These are phyloP conservation scores for Cercospora zeae-maydis DNA, from an alignment of 2,329 filamentous ascomycete genomes.

Conservation along the genomic window DNA sequence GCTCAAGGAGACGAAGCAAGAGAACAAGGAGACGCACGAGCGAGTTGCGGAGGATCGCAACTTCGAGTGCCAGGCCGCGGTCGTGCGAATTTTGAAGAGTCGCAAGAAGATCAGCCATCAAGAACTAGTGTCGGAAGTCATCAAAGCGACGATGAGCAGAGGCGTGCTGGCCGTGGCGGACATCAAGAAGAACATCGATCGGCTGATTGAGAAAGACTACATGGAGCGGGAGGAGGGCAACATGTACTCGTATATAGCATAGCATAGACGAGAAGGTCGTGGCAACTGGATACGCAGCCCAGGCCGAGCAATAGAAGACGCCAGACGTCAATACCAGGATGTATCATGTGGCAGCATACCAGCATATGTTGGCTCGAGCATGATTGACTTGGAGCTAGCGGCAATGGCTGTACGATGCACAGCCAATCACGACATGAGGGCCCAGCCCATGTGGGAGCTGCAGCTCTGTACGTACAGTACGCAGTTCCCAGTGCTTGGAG, in stretches of 20 bases:
- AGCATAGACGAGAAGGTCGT: neutral
- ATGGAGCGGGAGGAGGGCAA: conserved; percentile 74
- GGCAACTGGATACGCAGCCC: neutral
- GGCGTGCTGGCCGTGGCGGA: conserved; percentile 80
- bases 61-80: conserved; percentile 94
- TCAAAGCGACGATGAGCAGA: conserved; percentile 80
- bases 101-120: conserved; percentile 80
- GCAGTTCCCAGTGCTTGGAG: neutral
- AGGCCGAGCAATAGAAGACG: neutral
- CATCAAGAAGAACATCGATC: conserved; percentile 97
- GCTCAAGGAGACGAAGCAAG: conserved; percentile 89
- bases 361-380: neutral
- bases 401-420: neutral
- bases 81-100: conserved; percentile 96
- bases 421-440: neutral
- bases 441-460: neutral
- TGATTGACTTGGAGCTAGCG: neutral
- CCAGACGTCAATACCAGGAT: neutral
- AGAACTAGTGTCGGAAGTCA: conserved; percentile 88
- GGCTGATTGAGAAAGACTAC: conserved; percentile 92
- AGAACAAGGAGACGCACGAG: conserved; percentile 92
- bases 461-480: neutral
- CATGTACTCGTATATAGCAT: conserved; percentile 45
- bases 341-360: neutral
- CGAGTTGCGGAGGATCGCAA: conserved; percentile 83